Conservation (phyloP, 106 monocot species). For the Cymbidium sinense region DNA sequence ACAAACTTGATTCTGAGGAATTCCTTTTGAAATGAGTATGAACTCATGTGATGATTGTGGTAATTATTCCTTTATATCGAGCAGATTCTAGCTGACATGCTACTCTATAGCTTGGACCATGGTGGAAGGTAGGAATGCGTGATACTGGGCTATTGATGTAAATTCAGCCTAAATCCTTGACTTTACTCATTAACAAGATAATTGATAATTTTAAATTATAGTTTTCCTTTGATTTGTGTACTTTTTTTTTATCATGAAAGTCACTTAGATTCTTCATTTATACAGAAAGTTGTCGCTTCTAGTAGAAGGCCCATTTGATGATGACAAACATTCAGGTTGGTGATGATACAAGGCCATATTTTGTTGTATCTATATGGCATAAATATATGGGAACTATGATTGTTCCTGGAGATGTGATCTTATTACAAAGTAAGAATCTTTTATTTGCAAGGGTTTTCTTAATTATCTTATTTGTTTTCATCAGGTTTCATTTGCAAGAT, state of each 20-base stretch:
- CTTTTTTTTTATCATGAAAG: neutral
- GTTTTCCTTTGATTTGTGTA: neutral
- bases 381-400: constrained; percentile 29
- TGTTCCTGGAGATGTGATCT: constrained; percentile 34
- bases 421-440: constrained; percentile 43
- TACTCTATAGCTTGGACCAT: no score
- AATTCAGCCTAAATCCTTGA: neutral
- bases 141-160: no score
- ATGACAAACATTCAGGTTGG: constrained; percentile 34
- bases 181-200: neutral
- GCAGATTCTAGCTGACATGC: no score
- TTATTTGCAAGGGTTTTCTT: neutral
- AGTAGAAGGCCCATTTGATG: constrained; percentile 16
- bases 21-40: no score
- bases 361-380: constrained; percentile 40
- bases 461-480: no score
- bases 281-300: constrained; percentile 25
- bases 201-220: neutral
- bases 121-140: no score
- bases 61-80: no score
- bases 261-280: neutral
- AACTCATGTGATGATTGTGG: no score
- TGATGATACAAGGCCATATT: constrained; percentile 42
- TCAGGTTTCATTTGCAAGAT: no score
- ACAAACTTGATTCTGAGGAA: no score